phyloP scores from a whole-genome alignment of 148 eudicot genomes.

The Cornus kousa region DNA sequence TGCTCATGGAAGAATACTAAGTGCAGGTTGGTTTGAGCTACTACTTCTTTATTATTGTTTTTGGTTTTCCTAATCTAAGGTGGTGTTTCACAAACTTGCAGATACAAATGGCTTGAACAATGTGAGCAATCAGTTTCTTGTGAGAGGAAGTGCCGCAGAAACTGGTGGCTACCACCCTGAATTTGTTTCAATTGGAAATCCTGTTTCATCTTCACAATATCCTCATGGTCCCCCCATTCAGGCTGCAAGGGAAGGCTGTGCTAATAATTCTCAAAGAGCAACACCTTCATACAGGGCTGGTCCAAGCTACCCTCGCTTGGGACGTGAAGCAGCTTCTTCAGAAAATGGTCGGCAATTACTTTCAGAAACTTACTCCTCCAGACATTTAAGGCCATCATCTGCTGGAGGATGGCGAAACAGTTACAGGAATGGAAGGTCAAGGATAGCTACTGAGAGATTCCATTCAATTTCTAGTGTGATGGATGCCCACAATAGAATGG shows the following conservation, averaged over 20 bases:
- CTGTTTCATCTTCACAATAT: constrained; percentile 23
- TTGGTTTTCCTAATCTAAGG: background rate
- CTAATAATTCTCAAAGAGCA: constrained; percentile 17
- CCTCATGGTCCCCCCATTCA: constrained; percentile 14
- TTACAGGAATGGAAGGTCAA: constrained; percentile 26
- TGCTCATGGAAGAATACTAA: constrained; percentile 16
- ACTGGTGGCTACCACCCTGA: constrained; percentile 9
- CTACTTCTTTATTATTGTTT: background rate
- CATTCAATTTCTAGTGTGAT: constrained; percentile 18
- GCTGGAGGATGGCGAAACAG: constrained; percentile 26
- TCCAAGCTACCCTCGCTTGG: constrained; percentile 11
- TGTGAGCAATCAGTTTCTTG: constrained; percentile 18
- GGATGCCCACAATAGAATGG: constrained; percentile 22
- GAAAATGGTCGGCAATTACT: constrained; percentile 13
- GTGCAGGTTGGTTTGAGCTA: constrained; percentile 6
- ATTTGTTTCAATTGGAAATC: constrained; percentile 16
- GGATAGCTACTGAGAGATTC: constrained; percentile 26
- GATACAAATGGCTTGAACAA: constrained; percentile 18
- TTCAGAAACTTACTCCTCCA: constrained; percentile 17
- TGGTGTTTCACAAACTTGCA: constrained; percentile 10
- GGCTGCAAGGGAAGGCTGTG: constrained; percentile 16
- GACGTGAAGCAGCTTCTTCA: constrained; percentile 19
- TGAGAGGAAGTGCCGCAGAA: constrained; percentile 21
- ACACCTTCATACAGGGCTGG: constrained; percentile 20
- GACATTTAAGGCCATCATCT: constrained; percentile 23